Evolutionary conservation across 306 rosid genomes (phyloP).

Genomic region (Trichosanthes cucumerina): DNA sequence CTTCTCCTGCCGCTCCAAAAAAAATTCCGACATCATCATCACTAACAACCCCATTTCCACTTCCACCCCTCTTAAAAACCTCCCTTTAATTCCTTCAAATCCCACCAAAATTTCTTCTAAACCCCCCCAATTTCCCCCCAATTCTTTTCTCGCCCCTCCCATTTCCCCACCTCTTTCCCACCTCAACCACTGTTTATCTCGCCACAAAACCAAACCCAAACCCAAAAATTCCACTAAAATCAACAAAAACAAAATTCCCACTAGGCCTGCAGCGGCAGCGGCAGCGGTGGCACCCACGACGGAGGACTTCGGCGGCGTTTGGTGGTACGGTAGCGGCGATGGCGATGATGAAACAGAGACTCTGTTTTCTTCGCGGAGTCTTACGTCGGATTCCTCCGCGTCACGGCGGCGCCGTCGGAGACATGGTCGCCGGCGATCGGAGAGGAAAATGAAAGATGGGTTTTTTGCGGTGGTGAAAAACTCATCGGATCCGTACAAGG

Average conservation of each 20-base stretch:
- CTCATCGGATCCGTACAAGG: constrained; percentile 80
- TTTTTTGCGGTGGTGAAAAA: constrained; percentile 86
- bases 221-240: not conserved
- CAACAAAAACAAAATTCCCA: not conserved
- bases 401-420: constrained; percentile 20
- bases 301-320: constrained; percentile 23
- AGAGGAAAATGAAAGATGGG: constrained; percentile 58
- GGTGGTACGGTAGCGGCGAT: constrained; percentile 72
- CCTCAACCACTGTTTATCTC: not conserved
- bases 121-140: constrained; percentile 24
- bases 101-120: constrained; percentile 31
- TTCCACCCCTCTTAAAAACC: constrained; percentile 22
- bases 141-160: constrained; percentile 29
- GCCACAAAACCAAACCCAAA: not conserved
- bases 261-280: not conserved
- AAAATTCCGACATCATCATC: constrained; percentile 36
- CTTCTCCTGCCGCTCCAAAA: constrained; percentile 58
- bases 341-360: constrained; percentile 48
- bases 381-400: constrained; percentile 62
- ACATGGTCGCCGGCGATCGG: not conserved
- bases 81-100: constrained; percentile 24
- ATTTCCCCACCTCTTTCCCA: constrained; percentile 25
- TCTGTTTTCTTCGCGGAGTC: constrained; percentile 60
- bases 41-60: constrained; percentile 33
- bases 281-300: not conserved